Evolutionary conservation across 2,329 filamentous ascomycete species (phyloP).

Genomic region (Aspergillus texensis): DNA sequence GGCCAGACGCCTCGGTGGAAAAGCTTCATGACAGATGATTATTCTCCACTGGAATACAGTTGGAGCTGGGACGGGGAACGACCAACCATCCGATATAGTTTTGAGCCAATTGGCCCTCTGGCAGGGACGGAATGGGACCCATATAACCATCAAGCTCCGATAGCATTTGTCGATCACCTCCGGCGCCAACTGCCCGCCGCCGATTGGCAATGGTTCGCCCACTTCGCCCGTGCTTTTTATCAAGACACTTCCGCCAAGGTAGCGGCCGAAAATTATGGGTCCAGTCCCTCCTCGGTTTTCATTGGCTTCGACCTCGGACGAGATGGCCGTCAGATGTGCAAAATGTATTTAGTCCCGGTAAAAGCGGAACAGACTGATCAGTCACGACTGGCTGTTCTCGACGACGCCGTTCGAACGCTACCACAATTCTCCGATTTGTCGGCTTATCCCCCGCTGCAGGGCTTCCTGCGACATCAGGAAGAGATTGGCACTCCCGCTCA

Average conservation of each 20-base stretch:
- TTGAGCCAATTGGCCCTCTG: conserved; percentile 3
- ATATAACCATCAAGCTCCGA: background rate
- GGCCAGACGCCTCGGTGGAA: background rate
- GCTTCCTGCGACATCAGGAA: background rate
- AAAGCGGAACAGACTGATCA: background rate
- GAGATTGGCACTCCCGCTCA: background rate
- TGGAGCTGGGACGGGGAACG: conserved; percentile 2
- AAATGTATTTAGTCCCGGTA: background rate
- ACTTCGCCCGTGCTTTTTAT: conserved; percentile 1
- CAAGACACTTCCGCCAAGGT: background rate
- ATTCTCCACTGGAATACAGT: conserved; percentile 7
- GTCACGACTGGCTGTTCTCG: background rate
- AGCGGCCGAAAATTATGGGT: background rate
- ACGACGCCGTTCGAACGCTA: background rate
- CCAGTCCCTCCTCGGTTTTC: background rate
- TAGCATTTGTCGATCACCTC: background rate
- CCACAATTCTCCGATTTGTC: background rate
- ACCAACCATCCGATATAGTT: conserved; percentile 4
- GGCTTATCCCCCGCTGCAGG: background rate
- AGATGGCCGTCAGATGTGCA: background rate
- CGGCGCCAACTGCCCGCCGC: background rate
- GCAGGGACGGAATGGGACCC: conserved; percentile 7
- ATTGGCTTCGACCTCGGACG: background rate
- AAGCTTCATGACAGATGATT: conserved; percentile 11
- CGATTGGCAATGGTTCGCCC: conserved; percentile 3